These are phyloP conservation scores for Neofusicoccum cordaticola DNA, from an alignment of 2,329 filamentous ascomycete genomes.

Conservation along the genomic window DNA sequence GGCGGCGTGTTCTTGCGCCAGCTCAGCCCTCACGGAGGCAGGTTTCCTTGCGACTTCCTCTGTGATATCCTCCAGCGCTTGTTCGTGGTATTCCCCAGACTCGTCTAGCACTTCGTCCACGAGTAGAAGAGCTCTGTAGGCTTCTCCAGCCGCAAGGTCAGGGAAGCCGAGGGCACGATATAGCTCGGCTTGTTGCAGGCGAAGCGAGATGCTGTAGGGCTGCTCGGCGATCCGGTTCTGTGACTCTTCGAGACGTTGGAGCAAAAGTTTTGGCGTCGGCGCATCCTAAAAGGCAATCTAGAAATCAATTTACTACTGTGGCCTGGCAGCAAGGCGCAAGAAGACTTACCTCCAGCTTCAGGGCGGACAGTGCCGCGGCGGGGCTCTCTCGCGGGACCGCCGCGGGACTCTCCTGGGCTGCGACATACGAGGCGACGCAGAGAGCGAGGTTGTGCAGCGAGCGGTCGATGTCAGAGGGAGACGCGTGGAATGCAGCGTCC, in stretches of 20 bases:
- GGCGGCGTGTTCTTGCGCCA: neutral
- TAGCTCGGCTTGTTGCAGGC: constrained; percentile 64
- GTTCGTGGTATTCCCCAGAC: constrained; percentile 77
- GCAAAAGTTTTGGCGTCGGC: neutral
- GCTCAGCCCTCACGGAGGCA: neutral
- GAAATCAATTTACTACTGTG: constrained; percentile 16
- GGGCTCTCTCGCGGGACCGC: neutral
- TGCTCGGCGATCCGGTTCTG: constrained; percentile 15
- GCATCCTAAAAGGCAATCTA: constrained; percentile 8
- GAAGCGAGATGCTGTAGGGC: constrained; percentile 39
- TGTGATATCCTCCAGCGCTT: constrained; percentile 55
- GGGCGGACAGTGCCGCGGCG: neutral
- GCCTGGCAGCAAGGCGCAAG: neutral
- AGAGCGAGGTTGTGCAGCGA: neutral
- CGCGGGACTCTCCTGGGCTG: neutral
- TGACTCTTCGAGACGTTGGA: neutral
- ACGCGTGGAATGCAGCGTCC: neutral
- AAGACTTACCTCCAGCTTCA: constrained; percentile 6
- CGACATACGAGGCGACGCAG: neutral
- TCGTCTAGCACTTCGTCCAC: constrained; percentile 78
- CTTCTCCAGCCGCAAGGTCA: constrained; percentile 84
- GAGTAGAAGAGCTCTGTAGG: constrained; percentile 84
- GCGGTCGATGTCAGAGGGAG: neutral
- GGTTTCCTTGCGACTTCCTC: neutral
- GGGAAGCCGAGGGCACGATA: constrained; percentile 78